Evolutionary conservation across 2,329 filamentous ascomycete genomes (phyloP), one percentile per base, ranked within the genome.

Genomic region (Chaetomiaceae sp.): DNA sequence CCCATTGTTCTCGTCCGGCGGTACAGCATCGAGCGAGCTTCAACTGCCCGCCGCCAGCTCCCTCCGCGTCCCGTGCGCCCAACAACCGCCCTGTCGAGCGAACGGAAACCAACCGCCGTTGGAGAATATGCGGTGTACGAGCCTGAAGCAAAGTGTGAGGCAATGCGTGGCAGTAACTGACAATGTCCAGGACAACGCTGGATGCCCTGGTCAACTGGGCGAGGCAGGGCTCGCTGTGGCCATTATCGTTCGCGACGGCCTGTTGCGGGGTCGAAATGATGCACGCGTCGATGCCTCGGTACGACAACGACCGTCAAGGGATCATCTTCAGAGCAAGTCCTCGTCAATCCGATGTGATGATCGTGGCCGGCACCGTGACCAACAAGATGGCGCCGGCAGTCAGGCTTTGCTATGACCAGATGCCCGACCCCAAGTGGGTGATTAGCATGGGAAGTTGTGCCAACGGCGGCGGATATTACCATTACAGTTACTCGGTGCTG

Each of bases 311-410:
- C 73, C 83, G 90, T 32, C 77, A 92, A 55, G 89, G 90, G 59
- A 94, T 95, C 68, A 94, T 95, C 69, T 95, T 94, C 81, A 85
- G 89, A 62, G 89, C 89, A 54, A 92, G 88, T 13, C 89, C 89
- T 1, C 85, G 89, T 59, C 89, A 95, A 71, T 88, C 89, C 56
- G 90, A 95, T 71, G 86, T 95, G 61, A 94, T 95, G 89, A 94
- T 95, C 65, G 90, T 95, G 20, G 90, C 90, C 23, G 90, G 90
- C 55, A 96, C 90, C 27, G 80, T 96, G 57, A 95, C 89, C 63
- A 96, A 96, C 79, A 96, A 96, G 78, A 96, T 96, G 90, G 90
- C 89, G 1, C 89, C 90, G 2, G 90, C 90, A 30, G 75, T 96
- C 66, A 80, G 90, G 70, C 89, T 94, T 73, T 86, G 95, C 57